A percentile compares a stretch with the other conserved stretches of the same genome.
Conservation (phyloP, 805 yeast genomes). For the Ogataea chonburiensis region DNA sequence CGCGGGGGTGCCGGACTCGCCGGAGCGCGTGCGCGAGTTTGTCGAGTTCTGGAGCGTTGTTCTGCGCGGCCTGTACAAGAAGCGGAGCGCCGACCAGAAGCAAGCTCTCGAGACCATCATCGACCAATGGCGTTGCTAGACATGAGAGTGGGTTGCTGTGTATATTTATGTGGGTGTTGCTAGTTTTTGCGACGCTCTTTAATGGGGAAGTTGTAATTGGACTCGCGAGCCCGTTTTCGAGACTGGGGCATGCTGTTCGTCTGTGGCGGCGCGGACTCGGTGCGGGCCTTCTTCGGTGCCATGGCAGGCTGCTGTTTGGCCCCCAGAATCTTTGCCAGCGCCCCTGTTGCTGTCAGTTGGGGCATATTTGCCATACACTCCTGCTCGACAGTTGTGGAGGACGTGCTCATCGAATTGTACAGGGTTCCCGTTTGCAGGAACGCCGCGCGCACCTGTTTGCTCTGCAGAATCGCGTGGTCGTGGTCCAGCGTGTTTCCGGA, state of each 20-base stretch:
- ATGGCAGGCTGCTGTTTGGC: too few species aligned
- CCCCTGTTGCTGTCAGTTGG: too few species aligned
- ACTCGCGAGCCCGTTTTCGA: conserved; percentile 7
- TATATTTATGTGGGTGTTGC: too few species aligned
- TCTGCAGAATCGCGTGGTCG: conserved; percentile 22
- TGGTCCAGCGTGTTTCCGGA: conserved; percentile 16
- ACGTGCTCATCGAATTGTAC: conserved; percentile 13
- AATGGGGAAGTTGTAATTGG: conserved; percentile 9
- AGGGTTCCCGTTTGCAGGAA: conserved; percentile 21
- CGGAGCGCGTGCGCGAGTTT: conserved; percentile 39
- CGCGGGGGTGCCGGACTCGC: conserved; percentile 29
- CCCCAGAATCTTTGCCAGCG: too few species aligned
- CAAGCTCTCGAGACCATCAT: conserved; percentile 29
- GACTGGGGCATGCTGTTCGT: conserved; percentile 3
- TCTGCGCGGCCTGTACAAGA: conserved; percentile 42
- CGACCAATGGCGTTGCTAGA: conserved; percentile 23
- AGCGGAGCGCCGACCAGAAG: conserved; percentile 34
- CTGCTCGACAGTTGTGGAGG: conserved; percentile 9
- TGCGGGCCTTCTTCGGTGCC: too few species aligned
- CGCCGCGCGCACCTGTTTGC: conserved; percentile 17
- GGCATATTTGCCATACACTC: too few species aligned
- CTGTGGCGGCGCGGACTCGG: too few species aligned
- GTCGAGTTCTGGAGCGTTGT: conserved; percentile 52
- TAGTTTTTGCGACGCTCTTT: too few species aligned
- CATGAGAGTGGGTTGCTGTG: too few species aligned